These are phyloP conservation scores for Hypsizygus marmoreus DNA, from an alignment of 768 basidiomycete species.

Conservation along the genomic window DNA sequence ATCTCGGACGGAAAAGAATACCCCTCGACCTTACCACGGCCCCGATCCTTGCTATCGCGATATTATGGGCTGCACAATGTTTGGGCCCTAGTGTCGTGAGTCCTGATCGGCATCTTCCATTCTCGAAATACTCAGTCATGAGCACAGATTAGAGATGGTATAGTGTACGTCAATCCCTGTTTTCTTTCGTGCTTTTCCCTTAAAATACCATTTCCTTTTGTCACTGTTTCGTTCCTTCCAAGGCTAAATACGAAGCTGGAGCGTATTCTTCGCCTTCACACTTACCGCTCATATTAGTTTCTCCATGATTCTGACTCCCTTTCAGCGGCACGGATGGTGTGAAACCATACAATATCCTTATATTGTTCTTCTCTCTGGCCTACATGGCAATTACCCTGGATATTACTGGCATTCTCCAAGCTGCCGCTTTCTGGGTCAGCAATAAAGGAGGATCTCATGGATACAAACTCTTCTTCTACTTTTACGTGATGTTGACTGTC, in stretches of 20 bases:
- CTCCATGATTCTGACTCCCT: background rate
- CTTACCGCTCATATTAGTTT: no score
- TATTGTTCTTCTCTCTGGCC: constrained; percentile 87
- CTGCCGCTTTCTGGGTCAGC: constrained; percentile 88
- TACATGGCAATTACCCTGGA: constrained; percentile 94
- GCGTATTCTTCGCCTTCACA: no score
- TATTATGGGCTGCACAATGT: constrained; percentile 60
- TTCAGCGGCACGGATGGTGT: constrained; percentile 55
- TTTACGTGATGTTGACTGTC: constrained; percentile 81
- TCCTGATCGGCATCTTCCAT: background rate
- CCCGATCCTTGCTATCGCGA: constrained; percentile 51
- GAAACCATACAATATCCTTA: constrained; percentile 90
- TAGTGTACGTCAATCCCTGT: constrained; percentile 49
- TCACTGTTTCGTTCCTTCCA: background rate
- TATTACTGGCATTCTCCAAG: constrained; percentile 72
- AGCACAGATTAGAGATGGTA: constrained; percentile 64
- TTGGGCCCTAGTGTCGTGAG: constrained; percentile 37
- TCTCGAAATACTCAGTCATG: background rate
- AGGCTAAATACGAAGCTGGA: background rate
- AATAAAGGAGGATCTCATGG: constrained; percentile 76
- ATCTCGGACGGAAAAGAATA: constrained; percentile 32
- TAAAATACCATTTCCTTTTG: no score
- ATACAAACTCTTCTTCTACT: constrained; percentile 72
- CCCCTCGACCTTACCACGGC: constrained; percentile 54
- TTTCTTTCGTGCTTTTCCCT: background rate